Percentiles rank a stretch among this genome's conserved stretches.
These are phyloP conservation scores for Boletus tomentosulus DNA, from an alignment of 768 basidiomycete species.

Conservation along the genomic window DNA sequence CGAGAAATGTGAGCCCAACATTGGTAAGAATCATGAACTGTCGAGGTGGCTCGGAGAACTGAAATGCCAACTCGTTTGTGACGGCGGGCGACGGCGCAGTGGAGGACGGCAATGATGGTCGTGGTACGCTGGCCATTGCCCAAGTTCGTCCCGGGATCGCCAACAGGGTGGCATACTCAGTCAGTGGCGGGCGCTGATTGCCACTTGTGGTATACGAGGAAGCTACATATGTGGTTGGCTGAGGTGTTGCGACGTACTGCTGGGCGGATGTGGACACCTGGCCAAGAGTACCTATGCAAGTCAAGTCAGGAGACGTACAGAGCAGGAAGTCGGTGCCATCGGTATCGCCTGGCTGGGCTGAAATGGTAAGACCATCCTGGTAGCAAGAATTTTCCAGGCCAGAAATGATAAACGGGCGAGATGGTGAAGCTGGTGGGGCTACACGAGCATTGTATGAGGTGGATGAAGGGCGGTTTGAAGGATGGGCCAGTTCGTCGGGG, in stretches of 20 bases:
- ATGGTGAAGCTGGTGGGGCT: conserved; percentile 39
- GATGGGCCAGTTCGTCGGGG: conserved; percentile 62
- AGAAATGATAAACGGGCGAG: conserved; percentile 57
- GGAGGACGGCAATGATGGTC: conserved; percentile 31
- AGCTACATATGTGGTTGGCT: conserved; percentile 36
- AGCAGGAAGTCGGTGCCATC: conserved; percentile 73
- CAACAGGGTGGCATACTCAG: conserved; percentile 75
- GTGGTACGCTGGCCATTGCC: conserved; percentile 66
- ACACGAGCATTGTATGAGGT: conserved; percentile 47
- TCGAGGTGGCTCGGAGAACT: conserved; percentile 67
- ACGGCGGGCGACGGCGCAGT: conserved; percentile 46
- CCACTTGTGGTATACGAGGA: conserved; percentile 38
- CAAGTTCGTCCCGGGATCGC: conserved; percentile 80
- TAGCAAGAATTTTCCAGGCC: conserved; percentile 62
- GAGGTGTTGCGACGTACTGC: conserved; percentile 33
- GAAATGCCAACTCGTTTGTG: conserved; percentile 78
- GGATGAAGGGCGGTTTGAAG: conserved; percentile 42
- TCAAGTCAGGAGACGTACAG: conserved; percentile 72
- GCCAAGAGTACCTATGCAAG: conserved; percentile 65
- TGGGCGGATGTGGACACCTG: conserved; percentile 49
- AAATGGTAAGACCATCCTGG: conserved; percentile 60
- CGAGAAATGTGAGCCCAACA: conserved; percentile 75
- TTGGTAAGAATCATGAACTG: conserved; percentile 90
- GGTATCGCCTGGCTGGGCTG: conserved; percentile 69
- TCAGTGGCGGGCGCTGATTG: conserved; percentile 57